These are phyloP conservation scores for Lepiota venenata DNA, from an alignment of 768 basidiomycete genomes.

Conservation along the genomic window DNA sequence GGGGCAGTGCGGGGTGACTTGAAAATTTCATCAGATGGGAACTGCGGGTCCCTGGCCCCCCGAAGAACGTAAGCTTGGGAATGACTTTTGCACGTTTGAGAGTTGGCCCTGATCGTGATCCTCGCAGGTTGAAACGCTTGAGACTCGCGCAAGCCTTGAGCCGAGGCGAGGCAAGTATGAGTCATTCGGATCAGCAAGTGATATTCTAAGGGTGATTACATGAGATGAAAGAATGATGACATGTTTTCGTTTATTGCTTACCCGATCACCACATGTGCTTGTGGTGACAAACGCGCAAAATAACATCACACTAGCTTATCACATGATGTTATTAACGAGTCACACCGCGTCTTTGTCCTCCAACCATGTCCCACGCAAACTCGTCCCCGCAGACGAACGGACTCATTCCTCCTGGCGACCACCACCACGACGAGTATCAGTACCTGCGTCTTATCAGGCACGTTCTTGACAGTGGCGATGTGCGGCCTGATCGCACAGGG, in stretches of 20 bases:
- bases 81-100: too few species aligned
- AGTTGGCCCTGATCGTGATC: too few species aligned
- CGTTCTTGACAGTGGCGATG: slow-evolving; percentile 73
- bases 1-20: too few species aligned
- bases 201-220: too few species aligned
- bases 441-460: slow-evolving; percentile 81
- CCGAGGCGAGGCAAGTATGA: background rate
- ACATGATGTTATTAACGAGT: slow-evolving; percentile 10
- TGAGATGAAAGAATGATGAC: too few species aligned
- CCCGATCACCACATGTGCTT: too few species aligned
- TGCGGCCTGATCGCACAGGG: slow-evolving; percentile 88
- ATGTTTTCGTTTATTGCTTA: too few species aligned
- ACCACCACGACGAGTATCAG: slow-evolving; percentile 79
- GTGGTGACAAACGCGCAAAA: slow-evolving; percentile 1
- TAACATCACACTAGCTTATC: background rate
- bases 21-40: background rate
- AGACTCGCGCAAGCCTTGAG: too few species aligned
- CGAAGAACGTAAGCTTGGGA: too few species aligned
- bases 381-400: background rate
- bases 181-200: background rate
- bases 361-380: slow-evolving; percentile 1
- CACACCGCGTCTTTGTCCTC: background rate
- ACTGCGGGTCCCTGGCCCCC: background rate
- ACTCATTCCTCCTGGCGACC: background rate
- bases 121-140: too few species aligned